Conservation (phyloP, 805 yeast genomes). For the Pichia ethanolica region DNA sequence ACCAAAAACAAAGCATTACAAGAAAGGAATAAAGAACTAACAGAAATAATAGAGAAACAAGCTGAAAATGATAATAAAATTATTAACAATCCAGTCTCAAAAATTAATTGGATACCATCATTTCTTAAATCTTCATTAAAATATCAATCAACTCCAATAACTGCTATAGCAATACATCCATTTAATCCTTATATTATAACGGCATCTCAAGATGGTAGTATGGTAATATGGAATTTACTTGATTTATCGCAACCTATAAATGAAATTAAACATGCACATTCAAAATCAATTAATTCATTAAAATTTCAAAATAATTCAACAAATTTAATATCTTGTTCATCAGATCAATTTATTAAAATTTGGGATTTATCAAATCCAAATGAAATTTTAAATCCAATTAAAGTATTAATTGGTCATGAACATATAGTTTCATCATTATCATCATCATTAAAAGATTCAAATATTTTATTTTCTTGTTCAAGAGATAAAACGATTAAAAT, state of each 20-base stretch:
- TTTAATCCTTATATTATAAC: slow-evolving; percentile 54
- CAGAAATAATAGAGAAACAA: slow-evolving; percentile 9
- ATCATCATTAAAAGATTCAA: slow-evolving; percentile 41
- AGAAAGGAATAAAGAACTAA: slow-evolving; percentile 26
- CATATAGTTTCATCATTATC: slow-evolving; percentile 67
- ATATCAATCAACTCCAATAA: slow-evolving; percentile 57
- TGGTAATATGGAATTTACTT: slow-evolving; percentile 63
- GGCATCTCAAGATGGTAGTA: slow-evolving; percentile 65
- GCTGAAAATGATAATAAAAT: slow-evolving; percentile 6
- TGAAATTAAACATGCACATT: slow-evolving; percentile 61
- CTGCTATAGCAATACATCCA: slow-evolving; percentile 68
- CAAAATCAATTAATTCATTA: slow-evolving; percentile 55
- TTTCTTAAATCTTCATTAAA: slow-evolving; percentile 35
- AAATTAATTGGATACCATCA: slow-evolving; percentile 58
- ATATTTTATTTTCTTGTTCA: slow-evolving; percentile 50
- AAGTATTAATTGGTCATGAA: slow-evolving; percentile 78
- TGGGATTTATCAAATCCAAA: slow-evolving; percentile 46
- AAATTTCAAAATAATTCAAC: slow-evolving; percentile 42
- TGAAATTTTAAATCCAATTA: slow-evolving; percentile 28
- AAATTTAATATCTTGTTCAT: slow-evolving; percentile 39
- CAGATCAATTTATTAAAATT: slow-evolving; percentile 51
- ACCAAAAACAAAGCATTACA: slow-evolving; percentile 43
- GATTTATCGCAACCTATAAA: slow-evolving; percentile 55
- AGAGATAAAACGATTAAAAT: slow-evolving; percentile 53
- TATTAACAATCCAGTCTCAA: slow-evolving; percentile 16